Evolutionary conservation across 331 rosid genomes (phyloP).

Genomic region (Acacia pycnantha): DNA sequence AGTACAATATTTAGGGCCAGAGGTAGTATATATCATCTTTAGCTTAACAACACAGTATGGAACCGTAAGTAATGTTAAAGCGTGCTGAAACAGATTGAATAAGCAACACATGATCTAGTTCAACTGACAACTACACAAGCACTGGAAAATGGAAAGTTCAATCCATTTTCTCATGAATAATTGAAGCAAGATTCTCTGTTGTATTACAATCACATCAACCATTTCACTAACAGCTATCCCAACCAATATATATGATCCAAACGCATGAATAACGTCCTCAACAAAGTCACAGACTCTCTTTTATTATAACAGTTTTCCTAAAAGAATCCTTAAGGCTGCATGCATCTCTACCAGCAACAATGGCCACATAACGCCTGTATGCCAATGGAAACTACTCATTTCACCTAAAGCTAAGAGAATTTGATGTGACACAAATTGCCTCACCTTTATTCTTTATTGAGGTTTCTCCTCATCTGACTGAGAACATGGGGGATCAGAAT

Average conservation of each 20-base stretch:
- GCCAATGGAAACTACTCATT: conserved; percentile 27
- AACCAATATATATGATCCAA: conserved; percentile 31
- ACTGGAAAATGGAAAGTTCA: not conserved
- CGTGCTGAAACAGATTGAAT: conserved; percentile 17
- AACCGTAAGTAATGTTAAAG: not conserved
- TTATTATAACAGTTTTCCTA: conserved; percentile 24
- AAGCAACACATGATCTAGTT: conserved; percentile 27
- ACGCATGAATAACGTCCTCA: conserved; percentile 37
- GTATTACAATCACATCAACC: conserved; percentile 14
- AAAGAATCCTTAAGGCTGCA: conserved; percentile 40
- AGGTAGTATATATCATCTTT: not conserved
- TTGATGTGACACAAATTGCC: conserved; percentile 34
- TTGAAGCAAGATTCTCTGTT: not conserved
- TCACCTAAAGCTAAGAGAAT: conserved; percentile 44
- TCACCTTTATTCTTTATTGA: conserved; percentile 49
- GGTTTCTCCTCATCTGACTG: conserved; percentile 92
- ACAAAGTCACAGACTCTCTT: conserved; percentile 12
- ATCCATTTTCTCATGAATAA: not conserved
- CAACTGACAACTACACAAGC: not conserved
- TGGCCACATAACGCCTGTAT: conserved; percentile 26
- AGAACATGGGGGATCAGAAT: conserved; percentile 77
- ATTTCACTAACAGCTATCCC: conserved; percentile 27
- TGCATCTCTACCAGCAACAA: conserved; percentile 30
- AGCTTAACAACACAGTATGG: not conserved
- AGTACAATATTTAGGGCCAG: no score